Conservation (phyloP, 768 basidiomycete species). For the Agaricus blazei region DNA sequence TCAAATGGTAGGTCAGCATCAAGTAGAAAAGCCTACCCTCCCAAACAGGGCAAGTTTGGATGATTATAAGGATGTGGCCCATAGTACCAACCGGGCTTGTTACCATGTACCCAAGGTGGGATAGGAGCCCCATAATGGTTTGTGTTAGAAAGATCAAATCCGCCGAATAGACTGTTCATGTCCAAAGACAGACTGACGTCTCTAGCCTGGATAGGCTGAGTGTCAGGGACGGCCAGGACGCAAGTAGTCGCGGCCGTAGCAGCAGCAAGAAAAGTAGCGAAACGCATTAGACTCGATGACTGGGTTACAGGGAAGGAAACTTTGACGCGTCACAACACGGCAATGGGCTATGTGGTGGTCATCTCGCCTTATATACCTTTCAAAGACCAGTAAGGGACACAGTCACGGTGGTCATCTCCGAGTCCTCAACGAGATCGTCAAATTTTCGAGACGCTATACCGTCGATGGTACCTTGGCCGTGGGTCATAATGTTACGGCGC, state of each 20-base stretch:
- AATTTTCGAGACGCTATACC: not conserved
- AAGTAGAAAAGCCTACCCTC: conserved; percentile 14
- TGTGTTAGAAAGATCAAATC: conserved; percentile 1
- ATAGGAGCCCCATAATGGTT: conserved; percentile 30
- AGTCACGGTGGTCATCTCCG: too few relatives aligned
- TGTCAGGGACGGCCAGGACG: not conserved
- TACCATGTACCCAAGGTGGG: conserved; percentile 25
- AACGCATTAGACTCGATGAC: not conserved
- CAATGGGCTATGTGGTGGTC: not conserved
- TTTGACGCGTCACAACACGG: not conserved
- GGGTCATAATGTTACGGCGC: not conserved
- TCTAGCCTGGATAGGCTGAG: not conserved
- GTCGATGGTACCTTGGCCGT: conserved; percentile 4
- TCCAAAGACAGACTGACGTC: conserved; percentile 5
- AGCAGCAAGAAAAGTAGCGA: not conserved
- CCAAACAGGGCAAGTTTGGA: conserved; percentile 19
- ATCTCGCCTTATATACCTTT: not conserved
- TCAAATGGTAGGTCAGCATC: conserved; percentile 17
- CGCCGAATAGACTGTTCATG: conserved; percentile 2
- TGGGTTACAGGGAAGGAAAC: not conserved
- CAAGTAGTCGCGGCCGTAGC: conserved; percentile 1
- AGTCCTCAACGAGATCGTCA: not conserved
- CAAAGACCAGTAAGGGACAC: not conserved
- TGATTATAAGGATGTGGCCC: conserved; percentile 21
- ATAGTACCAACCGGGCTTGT: conserved; percentile 34